Conservation (phyloP, 2,329 filamentous ascomycete genomes). For the Chaetomium sp. region DNA sequence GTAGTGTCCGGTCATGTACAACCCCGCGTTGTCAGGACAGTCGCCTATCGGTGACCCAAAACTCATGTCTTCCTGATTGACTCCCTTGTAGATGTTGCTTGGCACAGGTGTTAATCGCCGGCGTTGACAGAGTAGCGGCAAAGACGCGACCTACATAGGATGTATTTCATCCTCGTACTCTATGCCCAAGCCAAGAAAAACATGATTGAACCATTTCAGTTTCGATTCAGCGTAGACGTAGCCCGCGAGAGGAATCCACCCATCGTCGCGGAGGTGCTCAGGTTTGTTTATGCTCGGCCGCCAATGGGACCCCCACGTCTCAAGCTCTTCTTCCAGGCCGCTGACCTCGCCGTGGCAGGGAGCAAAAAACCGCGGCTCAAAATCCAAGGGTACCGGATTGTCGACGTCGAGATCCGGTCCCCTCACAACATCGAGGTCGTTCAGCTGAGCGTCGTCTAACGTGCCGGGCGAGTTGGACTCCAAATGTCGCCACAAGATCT, state of each 20-base stretch:
- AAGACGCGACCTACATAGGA: background rate
- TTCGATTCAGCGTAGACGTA: background rate
- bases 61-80: background rate
- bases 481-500: background rate
- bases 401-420: constrained; percentile 1
- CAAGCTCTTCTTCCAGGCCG: background rate
- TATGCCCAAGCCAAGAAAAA: background rate
- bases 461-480: background rate
- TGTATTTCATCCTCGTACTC: background rate
- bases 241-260: background rate
- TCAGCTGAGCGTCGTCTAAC: background rate
- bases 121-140: background rate
- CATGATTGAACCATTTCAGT: background rate
- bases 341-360: background rate
- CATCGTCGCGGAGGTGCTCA: background rate
- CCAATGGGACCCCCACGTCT: background rate
- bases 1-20: background rate
- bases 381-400: background rate
- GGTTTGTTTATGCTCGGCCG: background rate
- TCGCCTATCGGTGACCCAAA: background rate
- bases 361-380: constrained; percentile 3
- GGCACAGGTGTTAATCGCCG: background rate
- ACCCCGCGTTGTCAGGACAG: background rate
- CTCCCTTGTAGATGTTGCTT: background rate
- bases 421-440: background rate